A percentile compares a stretch with the other conserved stretches of the same genome.
Conservation (phyloP, 805 yeast genomes). For the Wickerhamiella qilinensis region DNA sequence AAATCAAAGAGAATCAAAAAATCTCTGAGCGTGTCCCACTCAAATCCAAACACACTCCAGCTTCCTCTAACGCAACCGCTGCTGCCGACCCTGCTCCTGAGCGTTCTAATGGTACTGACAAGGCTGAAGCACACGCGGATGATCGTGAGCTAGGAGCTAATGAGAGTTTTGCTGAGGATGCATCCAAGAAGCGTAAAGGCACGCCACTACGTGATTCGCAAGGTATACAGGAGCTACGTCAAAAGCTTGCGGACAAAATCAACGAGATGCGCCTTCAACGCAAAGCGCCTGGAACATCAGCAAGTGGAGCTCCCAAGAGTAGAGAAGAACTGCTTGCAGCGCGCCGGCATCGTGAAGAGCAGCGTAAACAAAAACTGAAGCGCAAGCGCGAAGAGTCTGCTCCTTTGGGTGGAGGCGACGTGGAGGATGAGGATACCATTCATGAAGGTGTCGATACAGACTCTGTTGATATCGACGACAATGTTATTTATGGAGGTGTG, state of each 20-base stretch:
- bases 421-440: conserved; percentile 21
- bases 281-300: conserved; percentile 79
- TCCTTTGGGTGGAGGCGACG: too few species aligned
- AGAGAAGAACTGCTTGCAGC: conserved; percentile 35
- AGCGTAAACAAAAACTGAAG: conserved; percentile 21
- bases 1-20: background rate
- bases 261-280: conserved; percentile 56
- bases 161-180: background rate
- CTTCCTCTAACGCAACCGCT: background rate
- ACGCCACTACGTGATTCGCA: conserved; percentile 5
- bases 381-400: conserved; percentile 20
- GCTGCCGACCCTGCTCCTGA: background rate
- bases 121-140: background rate
- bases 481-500: conserved; percentile 64
- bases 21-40: background rate
- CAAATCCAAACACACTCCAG: background rate
- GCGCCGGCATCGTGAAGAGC: conserved; percentile 26
- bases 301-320: conserved; percentile 58
- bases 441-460: conserved; percentile 18
- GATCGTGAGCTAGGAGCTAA: too few species aligned
- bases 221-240: conserved; percentile 51
- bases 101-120: background rate
- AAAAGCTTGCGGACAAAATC: conserved; percentile 65
- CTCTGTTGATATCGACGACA: conserved; percentile 24
- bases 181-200: conserved; percentile 14